Evolutionary conservation across 1,284 basidiomycete genomes (phyloP).

Genomic region (Earliella scabrosa): DNA sequence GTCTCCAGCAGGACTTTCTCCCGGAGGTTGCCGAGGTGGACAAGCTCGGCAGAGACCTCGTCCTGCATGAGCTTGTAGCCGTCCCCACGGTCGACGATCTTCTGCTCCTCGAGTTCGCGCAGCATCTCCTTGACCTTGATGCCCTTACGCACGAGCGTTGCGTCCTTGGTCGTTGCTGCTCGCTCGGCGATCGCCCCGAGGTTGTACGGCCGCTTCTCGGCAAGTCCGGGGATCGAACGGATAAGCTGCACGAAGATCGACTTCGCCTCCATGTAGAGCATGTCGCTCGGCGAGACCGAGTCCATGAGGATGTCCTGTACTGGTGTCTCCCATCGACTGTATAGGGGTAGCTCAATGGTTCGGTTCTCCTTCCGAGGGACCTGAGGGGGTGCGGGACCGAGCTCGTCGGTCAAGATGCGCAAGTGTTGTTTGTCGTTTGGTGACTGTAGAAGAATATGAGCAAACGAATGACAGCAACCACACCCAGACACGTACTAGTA

Average conservation of each 20-base stretch:
- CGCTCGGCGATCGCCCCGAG: conserved; percentile 90
- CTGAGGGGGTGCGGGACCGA: conserved; percentile 90
- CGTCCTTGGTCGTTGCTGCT: conserved; percentile 97
- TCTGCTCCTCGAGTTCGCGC: conserved; percentile 91
- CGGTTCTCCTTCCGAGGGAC: conserved; percentile 98
- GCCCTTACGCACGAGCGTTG: conserved; percentile 91
- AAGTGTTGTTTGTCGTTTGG: conserved; percentile 98
- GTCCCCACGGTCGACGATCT: conserved; percentile 83
- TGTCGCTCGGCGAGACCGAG: conserved; percentile 96
- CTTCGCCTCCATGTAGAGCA: conserved; percentile 99
- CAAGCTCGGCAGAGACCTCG: conserved; percentile 94
- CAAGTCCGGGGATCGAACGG: conserved; percentile 87
- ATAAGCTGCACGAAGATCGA: conserved; percentile 98
- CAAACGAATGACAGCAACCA: conserved; percentile 12
- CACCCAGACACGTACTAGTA: conserved; percentile 66
- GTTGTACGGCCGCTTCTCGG: conserved; percentile 88
- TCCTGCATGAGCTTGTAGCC: conserved; percentile 96
- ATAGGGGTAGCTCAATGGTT: conserved; percentile 90
- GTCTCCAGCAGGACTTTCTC: conserved; percentile 97
- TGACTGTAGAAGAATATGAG: conserved; percentile 57
- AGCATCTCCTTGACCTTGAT: conserved; percentile 99
- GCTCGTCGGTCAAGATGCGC: conserved; percentile 94
- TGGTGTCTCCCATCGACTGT: conserved; percentile 99
- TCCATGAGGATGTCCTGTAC: conserved; percentile 99
- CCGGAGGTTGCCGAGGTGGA: conserved; percentile 93